Base-by-base conservation (phyloP, 805 yeast genomes). In the Candida tibetensis region DNA sequence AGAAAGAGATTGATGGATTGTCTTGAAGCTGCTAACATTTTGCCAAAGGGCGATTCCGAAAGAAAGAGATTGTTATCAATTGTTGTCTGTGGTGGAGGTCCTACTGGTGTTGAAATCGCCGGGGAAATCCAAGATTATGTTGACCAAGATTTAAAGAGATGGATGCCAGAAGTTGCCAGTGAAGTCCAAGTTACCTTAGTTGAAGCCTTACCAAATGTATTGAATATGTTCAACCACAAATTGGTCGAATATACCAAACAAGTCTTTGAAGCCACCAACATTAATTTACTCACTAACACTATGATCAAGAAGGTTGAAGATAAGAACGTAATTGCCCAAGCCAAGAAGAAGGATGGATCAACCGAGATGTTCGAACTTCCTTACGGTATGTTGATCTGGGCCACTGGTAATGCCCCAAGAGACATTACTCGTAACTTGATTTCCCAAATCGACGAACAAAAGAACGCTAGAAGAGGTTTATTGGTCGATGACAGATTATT, bases 81-180 rank as follows among this genome's bases (percentile, higher is more conserved):
- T 53, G 91, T 91, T 46, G 95, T 91, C 46, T 95, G 93, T 51
- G 98, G 98, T 56, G 98, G 97, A 66, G 98, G 98, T 48, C 97
- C 98, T 60, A 90, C 98, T 30, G 98, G 98, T 71, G 96, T 90
- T 46, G 97, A 89, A 69, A 85, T 89, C 54, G 96, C 97, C 50
- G 98, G 95, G 57, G 97, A 91, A 68, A 71, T 90, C 53, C 95
- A 85, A 69, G 98, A 90, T 66, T 91, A 86, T 66, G 85, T 89
- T 46, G 89, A 85, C 62, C 95, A 90, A 64, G 98, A 90, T 65
- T 74, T 90, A 66, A 68, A 71, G 53, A 85, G 82, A 66, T 86
- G 95, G 89, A 83, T 86, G 69, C 97, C 97, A 30, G 83, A 76
- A 54, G 77, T 90, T 49, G 81, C 87, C 48, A 69, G 74, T 51